Conservation (phyloP, 768 basidiomycete genomes). For the Solioccasus polychromus region DNA sequence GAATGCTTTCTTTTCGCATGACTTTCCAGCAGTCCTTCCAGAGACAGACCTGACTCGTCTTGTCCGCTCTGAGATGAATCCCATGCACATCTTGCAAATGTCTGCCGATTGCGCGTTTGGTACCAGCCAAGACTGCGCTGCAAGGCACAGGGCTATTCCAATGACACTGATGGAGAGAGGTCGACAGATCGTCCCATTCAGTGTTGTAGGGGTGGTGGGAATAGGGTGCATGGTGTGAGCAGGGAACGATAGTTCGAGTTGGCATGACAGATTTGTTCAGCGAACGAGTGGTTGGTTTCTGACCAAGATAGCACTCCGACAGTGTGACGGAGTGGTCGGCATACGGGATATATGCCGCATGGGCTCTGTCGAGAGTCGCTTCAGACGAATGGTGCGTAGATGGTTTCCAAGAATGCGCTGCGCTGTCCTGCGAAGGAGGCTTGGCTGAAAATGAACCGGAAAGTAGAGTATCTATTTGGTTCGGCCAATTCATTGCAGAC, state of each 20-base stretch:
- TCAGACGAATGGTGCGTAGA: not conserved
- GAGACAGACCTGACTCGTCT: slow-evolving; percentile 4
- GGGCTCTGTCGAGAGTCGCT: too few relatives aligned
- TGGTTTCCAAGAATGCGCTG: not conserved
- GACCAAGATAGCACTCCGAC: not conserved
- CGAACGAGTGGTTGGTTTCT: not conserved
- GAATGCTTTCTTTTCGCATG: slow-evolving; percentile 26
- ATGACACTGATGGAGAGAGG: slow-evolving; percentile 2
- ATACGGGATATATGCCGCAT: too few relatives aligned
- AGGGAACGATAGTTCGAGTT: not conserved
- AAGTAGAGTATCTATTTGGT: not conserved
- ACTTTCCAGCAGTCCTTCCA: slow-evolving; percentile 17
- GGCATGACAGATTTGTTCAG: not conserved
- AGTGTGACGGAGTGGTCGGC: not conserved
- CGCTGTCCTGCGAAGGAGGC: not conserved
- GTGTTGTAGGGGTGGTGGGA: not conserved
- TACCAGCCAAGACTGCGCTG: not conserved
- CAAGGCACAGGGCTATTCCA: slow-evolving; percentile 10
- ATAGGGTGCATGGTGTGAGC: slow-evolving; percentile 9
- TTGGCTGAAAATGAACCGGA: not conserved
- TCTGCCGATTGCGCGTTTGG: slow-evolving; percentile 9
- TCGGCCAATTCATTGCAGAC: not conserved
- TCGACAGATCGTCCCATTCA: not conserved
- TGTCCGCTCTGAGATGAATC: slow-evolving; percentile 9
- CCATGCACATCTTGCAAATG: slow-evolving; percentile 14